Conservation (phyloP, 148 eudicot species). For the Simmondsia chinensis region DNA sequence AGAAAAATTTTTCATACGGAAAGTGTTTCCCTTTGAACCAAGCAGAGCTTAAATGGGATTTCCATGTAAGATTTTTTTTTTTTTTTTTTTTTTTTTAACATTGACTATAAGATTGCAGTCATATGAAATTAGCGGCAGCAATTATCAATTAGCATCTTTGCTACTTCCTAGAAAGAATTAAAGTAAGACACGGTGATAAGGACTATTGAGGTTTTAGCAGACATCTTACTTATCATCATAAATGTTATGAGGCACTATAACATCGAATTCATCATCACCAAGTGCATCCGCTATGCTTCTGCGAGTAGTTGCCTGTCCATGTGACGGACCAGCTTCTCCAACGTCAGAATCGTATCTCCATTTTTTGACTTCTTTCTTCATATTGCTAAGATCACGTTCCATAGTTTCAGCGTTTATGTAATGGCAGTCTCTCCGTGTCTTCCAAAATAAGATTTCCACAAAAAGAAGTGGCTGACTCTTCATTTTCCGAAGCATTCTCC, state of each 20-base stretch:
- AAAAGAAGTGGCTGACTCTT: slow-evolving; percentile 87
- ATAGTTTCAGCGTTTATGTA: slow-evolving; percentile 65
- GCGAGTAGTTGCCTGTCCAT: slow-evolving; percentile 30
- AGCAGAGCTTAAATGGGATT: too few relatives aligned
- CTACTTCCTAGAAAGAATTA: too few relatives aligned
- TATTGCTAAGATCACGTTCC: slow-evolving; percentile 50
- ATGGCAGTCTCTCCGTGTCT: slow-evolving; percentile 81
- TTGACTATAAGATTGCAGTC: too few relatives aligned
- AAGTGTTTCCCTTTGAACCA: too few relatives aligned
- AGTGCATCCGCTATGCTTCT: slow-evolving; percentile 93
- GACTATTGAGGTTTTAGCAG: not conserved
- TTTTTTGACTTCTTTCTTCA: slow-evolving; percentile 45
- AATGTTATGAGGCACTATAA: slow-evolving; percentile 22
- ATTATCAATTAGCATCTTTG: too few relatives aligned
- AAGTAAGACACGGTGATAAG: not conserved
- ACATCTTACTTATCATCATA: slow-evolving; percentile 42
- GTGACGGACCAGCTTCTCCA: slow-evolving; percentile 38
- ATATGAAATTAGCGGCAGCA: too few relatives aligned
- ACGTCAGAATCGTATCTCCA: slow-evolving; percentile 23
- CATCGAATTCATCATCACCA: slow-evolving; percentile 95
- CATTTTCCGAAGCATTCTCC: slow-evolving; percentile 95
- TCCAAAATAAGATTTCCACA: slow-evolving; percentile 81
- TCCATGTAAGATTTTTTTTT: too few relatives aligned
- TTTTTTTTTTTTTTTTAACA: too few relatives aligned
- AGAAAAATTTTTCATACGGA: too few relatives aligned